Percentiles rank a stretch among this genome's conserved stretches.
Evolutionary conservation across 2,329 filamentous ascomycete species (phyloP).

Genomic region (Sarocladium kiliense): DNA sequence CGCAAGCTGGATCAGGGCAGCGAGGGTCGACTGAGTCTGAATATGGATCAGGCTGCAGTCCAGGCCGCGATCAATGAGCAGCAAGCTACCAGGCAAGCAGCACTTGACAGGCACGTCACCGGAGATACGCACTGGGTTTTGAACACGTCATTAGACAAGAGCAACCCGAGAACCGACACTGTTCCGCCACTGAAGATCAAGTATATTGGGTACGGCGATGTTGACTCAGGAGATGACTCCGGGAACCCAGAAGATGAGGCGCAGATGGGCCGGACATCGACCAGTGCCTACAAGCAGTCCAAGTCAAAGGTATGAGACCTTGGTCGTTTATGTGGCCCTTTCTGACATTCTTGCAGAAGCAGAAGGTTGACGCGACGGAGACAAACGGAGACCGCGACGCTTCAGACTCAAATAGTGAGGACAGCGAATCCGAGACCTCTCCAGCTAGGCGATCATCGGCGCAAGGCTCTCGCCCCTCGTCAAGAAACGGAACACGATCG

Average conservation of each 20-base stretch:
- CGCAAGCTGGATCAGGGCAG: slow-evolving; percentile 44
- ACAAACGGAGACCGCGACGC: slow-evolving; percentile 9
- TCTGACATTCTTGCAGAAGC: slow-evolving; percentile 9
- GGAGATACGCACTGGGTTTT: slow-evolving; percentile 73
- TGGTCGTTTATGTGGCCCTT: not conserved
- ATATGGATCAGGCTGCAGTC: slow-evolving; percentile 54
- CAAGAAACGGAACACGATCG: slow-evolving; percentile 25
- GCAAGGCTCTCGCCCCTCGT: not conserved
- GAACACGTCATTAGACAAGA: slow-evolving; percentile 35
- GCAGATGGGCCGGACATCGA: slow-evolving; percentile 30
- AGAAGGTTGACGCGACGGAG: slow-evolving; percentile 11
- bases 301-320: slow-evolving; percentile 21
- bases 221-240: slow-evolving; percentile 36
- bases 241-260: slow-evolving; percentile 28
- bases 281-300: slow-evolving; percentile 22
- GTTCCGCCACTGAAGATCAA: slow-evolving; percentile 50
- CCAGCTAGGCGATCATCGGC: not conserved
- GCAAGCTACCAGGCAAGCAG: slow-evolving; percentile 58
- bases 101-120: slow-evolving; percentile 56
- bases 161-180: slow-evolving; percentile 21
- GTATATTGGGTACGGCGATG: slow-evolving; percentile 49
- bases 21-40: slow-evolving; percentile 27
- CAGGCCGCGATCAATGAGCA: slow-evolving; percentile 61
- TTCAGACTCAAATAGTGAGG: slow-evolving; percentile 12
- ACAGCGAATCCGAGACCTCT: not conserved